Conservation (phyloP, 495 filamentous ascomycete species). For the Penicillium paxilli region DNA sequence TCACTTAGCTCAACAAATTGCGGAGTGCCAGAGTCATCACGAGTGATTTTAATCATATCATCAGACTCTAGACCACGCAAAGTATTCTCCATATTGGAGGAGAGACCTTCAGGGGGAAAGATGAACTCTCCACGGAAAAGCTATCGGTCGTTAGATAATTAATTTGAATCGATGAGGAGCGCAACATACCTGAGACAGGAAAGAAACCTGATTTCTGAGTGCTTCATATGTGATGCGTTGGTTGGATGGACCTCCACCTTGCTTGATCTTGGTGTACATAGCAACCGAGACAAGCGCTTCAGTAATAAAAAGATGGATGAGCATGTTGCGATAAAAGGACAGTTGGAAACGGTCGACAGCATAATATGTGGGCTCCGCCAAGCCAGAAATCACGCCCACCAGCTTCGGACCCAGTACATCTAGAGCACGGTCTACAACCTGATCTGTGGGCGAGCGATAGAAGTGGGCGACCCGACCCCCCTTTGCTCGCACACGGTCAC, state of each 20-base stretch:
- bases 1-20: constrained; percentile 71
- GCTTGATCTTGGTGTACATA: constrained; percentile 87
- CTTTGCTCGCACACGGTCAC: constrained; percentile 76
- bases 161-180: not conserved
- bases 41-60: constrained; percentile 69
- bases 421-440: constrained; percentile 85
- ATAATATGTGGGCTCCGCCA: constrained; percentile 87
- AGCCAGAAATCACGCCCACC: constrained; percentile 72
- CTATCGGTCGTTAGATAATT: constrained; percentile 31
- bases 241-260: constrained; percentile 75
- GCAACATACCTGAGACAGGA: constrained; percentile 68
- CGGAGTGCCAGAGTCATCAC: constrained; percentile 55
- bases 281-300: constrained; percentile 85
- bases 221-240: constrained; percentile 75
- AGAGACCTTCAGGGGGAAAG: constrained; percentile 83
- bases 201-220: constrained; percentile 74
- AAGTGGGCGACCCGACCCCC: constrained; percentile 93
- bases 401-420: constrained; percentile 88
- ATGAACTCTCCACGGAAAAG: constrained; percentile 97
- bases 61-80: constrained; percentile 75
- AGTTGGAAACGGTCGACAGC: constrained; percentile 96
- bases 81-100: constrained; percentile 75
- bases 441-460: constrained; percentile 69
- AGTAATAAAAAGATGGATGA: constrained; percentile 93
- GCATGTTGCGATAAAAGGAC: constrained; percentile 98